Conservation (phyloP, 148 eudicot genomes). For the Fagopyrum homotropicum region DNA sequence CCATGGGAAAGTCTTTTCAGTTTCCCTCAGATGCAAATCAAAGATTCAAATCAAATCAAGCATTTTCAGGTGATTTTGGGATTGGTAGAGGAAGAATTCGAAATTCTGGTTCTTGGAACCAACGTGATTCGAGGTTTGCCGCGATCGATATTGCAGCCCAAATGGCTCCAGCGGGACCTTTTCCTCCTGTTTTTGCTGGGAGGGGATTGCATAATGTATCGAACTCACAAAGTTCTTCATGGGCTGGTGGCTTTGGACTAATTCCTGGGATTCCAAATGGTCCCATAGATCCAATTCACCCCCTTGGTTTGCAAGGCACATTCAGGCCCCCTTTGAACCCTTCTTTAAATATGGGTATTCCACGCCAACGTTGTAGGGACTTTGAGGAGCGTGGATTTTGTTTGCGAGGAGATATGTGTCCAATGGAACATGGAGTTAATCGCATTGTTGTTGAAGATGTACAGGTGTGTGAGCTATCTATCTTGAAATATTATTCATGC, state of each 20-base stretch:
- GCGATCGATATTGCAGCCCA: constrained; percentile 56
- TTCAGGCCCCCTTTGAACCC: constrained; percentile 59
- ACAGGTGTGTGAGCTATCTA: constrained; percentile 48
- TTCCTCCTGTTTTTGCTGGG: constrained; percentile 52
- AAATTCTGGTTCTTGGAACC: constrained; percentile 44
- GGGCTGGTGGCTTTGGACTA: constrained; percentile 68
- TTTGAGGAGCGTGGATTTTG: constrained; percentile 99
- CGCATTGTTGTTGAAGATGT: constrained; percentile 97
- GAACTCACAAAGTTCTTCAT: constrained; percentile 52
- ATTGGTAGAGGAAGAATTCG: constrained; percentile 72
- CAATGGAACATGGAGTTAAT: constrained; percentile 97
- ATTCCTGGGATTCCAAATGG: constrained; percentile 74
- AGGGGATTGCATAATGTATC: constrained; percentile 64
- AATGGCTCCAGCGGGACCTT: constrained; percentile 41
- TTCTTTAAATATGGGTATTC: constrained; percentile 56
- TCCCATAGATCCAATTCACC: constrained; percentile 61
- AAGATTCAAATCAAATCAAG: constrained; percentile 31
- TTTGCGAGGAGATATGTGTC: constrained; percentile 97
- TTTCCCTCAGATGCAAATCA: constrained; percentile 27
- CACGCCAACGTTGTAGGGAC: constrained; percentile 87
- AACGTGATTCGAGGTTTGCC: constrained; percentile 58
- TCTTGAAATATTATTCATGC: background rate
- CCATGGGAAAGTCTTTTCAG: constrained; percentile 28
- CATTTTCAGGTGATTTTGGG: constrained; percentile 46
- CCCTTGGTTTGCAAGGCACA: constrained; percentile 68